Evolutionary conservation across 805 yeast genomes (phyloP).

Genomic region (Myxozyma lipomycoides): DNA sequence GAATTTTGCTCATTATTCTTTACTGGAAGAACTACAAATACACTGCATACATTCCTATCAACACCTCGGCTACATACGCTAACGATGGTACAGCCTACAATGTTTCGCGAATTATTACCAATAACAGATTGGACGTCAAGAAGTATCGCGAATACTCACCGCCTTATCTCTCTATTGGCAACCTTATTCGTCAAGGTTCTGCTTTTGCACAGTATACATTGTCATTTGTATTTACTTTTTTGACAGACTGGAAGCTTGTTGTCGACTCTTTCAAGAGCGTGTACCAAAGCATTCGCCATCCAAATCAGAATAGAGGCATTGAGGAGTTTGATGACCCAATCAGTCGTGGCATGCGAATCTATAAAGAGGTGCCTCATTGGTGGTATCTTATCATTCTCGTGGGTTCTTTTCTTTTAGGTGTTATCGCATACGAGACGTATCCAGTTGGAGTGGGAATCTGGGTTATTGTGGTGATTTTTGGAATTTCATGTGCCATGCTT

Average conservation of each 20-base stretch:
- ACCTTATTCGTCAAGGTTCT: slow-evolving; percentile 55
- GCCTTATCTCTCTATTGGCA: slow-evolving; percentile 63
- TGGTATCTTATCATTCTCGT: slow-evolving; percentile 52
- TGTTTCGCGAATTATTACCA: slow-evolving; percentile 48
- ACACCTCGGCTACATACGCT: slow-evolving; percentile 41
- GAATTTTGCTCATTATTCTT: slow-evolving; percentile 34
- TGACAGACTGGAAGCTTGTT: slow-evolving; percentile 18
- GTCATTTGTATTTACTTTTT: slow-evolving; percentile 43
- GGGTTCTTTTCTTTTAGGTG: slow-evolving; percentile 44
- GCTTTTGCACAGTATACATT: slow-evolving; percentile 56
- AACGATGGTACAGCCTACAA: slow-evolving; percentile 40
- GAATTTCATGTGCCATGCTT: slow-evolving; percentile 51
- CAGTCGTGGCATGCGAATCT: slow-evolving; percentile 45
- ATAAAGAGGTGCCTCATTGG: slow-evolving; percentile 60
- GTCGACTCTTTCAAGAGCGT: slow-evolving; percentile 4
- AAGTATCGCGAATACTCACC: slow-evolving; percentile 57
- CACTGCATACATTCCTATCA: slow-evolving; percentile 51
- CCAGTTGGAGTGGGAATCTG: slow-evolving; percentile 52
- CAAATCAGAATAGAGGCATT: slow-evolving; percentile 44
- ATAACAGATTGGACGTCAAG: slow-evolving; percentile 43
- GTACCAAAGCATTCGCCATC: slow-evolving; percentile 1
- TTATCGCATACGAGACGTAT: slow-evolving; percentile 41
- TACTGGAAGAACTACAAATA: slow-evolving; percentile 49
- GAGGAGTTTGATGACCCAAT: slow-evolving; percentile 44
- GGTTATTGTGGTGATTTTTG: slow-evolving; percentile 55